Conservation (phyloP, 1,139 yeast genomes). For the Magnusiomyces ingens region DNA sequence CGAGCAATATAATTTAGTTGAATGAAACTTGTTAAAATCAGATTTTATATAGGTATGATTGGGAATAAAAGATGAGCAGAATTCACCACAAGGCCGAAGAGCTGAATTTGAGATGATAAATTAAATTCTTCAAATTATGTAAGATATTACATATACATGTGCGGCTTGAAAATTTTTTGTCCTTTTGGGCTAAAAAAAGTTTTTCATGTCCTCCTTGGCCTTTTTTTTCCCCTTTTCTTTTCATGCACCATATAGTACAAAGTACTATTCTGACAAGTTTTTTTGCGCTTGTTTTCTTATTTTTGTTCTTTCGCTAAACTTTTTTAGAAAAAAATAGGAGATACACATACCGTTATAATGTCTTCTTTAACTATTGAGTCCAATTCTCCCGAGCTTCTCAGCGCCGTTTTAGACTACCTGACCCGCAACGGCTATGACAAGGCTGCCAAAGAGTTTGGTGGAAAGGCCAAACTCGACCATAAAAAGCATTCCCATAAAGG, state of each 20-base stretch:
- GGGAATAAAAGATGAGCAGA: not conserved
- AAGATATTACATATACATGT: no score
- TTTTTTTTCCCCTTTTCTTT: no score
- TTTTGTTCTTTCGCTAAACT: not conserved
- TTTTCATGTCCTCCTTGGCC: no score
- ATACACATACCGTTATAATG: not conserved
- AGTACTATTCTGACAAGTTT: no score
- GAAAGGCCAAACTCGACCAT: conserved; percentile 14
- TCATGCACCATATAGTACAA: no score
- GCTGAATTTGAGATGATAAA: no score
- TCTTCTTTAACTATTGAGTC: not conserved
- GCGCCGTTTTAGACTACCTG: conserved; percentile 18
- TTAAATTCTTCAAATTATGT: no score
- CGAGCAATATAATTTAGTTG: no score
- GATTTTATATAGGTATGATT: not conserved
- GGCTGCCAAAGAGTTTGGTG: conserved; percentile 20
- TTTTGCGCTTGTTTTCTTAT: not conserved
- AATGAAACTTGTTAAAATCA: no score
- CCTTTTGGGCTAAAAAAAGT: not conserved
- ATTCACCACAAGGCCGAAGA: no score
- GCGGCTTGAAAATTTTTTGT: not conserved
- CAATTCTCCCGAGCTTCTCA: conserved; percentile 13
- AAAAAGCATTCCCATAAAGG: not conserved
- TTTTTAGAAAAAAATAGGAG: no score
- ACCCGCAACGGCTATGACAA: conserved; percentile 17